phyloP scores from a whole-genome alignment of 768 basidiomycete genomes.

The Hebeloma cylindrosporum region DNA sequence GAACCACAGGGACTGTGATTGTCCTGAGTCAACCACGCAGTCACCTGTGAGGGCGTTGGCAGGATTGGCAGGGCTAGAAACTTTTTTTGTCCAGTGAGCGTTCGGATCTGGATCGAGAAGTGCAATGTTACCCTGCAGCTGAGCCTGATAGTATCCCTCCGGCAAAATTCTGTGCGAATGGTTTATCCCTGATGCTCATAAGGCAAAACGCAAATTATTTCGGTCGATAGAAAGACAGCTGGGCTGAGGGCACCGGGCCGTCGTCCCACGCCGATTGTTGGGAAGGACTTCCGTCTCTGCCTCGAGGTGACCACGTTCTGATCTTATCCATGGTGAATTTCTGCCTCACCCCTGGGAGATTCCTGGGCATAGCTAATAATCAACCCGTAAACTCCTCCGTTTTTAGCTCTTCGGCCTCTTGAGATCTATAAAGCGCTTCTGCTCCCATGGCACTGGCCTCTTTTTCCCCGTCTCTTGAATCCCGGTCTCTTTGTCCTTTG shows the following conservation, averaged over 20 bases:
- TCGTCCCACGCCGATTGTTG: constrained; percentile 23
- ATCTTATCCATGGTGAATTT: constrained; percentile 40
- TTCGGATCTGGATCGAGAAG: background rate
- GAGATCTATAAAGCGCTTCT: constrained; percentile 35
- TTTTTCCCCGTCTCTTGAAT: constrained; percentile 27
- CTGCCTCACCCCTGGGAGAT: constrained; percentile 30
- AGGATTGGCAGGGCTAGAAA: too few species aligned
- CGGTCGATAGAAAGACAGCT: constrained; percentile 3
- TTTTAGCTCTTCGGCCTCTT: constrained; percentile 29
- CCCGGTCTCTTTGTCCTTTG: constrained; percentile 16
- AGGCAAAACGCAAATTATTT: constrained; percentile 15
- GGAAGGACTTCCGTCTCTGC: constrained; percentile 20
- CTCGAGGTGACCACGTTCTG: constrained; percentile 48
- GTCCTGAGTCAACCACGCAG: too few species aligned
- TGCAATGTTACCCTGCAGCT: background rate
- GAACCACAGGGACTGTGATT: too few species aligned
- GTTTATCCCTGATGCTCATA: constrained; percentile 8
- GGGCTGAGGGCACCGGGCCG: constrained; percentile 21
- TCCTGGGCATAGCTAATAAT: constrained; percentile 29
- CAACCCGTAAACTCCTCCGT: constrained; percentile 32
- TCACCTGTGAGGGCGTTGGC: too few species aligned
- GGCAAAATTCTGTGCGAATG: background rate
- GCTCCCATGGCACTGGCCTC: constrained; percentile 25
- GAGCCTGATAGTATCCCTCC: constrained; percentile 1
- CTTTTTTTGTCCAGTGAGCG: too few species aligned